Evolutionary conservation across 768 basidiomycete genomes (phyloP).

Genomic region (Sporobolomyces roseus): DNA sequence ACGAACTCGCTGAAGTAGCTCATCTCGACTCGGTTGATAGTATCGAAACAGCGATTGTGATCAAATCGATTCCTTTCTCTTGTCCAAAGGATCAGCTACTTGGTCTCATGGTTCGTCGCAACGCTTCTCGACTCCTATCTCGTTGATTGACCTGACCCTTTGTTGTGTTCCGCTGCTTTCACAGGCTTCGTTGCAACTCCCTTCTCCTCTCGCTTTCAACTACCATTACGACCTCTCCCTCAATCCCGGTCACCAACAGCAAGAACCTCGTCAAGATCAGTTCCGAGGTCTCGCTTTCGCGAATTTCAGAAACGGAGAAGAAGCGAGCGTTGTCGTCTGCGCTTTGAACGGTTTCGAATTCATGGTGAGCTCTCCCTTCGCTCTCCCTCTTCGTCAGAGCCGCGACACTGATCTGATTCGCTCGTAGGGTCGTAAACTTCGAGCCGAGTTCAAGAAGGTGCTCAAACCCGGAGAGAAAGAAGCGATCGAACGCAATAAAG

Average conservation of each 20-base stretch:
- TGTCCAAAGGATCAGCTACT: slow-evolving; percentile 94
- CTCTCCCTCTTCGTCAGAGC: too few relatives aligned
- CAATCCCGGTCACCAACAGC: background rate
- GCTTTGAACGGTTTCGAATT: slow-evolving; percentile 95
- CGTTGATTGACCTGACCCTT: background rate
- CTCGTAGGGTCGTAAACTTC: slow-evolving; percentile 73
- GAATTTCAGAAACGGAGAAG: slow-evolving; percentile 85
- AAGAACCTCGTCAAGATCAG: slow-evolving; percentile 17
- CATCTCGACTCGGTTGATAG: background rate
- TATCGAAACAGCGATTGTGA: slow-evolving; percentile 98
- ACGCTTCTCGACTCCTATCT: background rate
- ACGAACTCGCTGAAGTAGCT: background rate
- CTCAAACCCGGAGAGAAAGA: slow-evolving; percentile 99
- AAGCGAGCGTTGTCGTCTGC: slow-evolving; percentile 91
- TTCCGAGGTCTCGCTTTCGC: slow-evolving; percentile 98
- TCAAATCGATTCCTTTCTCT: slow-evolving; percentile 99
- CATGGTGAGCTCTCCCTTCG: slow-evolving; percentile 50
- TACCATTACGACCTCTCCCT: slow-evolving; percentile 59
- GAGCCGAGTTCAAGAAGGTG: slow-evolving; percentile 99
- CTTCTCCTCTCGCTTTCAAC: slow-evolving; percentile 98
- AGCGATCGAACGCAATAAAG: slow-evolving; percentile 96
- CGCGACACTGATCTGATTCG: background rate
- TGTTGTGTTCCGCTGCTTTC: too few relatives aligned
- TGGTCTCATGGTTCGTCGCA: slow-evolving; percentile 76
- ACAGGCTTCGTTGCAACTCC: slow-evolving; percentile 63